Conservation (phyloP, 495 filamentous ascomycete genomes). For the Aspergillus sclerotiicarbonarius region DNA sequence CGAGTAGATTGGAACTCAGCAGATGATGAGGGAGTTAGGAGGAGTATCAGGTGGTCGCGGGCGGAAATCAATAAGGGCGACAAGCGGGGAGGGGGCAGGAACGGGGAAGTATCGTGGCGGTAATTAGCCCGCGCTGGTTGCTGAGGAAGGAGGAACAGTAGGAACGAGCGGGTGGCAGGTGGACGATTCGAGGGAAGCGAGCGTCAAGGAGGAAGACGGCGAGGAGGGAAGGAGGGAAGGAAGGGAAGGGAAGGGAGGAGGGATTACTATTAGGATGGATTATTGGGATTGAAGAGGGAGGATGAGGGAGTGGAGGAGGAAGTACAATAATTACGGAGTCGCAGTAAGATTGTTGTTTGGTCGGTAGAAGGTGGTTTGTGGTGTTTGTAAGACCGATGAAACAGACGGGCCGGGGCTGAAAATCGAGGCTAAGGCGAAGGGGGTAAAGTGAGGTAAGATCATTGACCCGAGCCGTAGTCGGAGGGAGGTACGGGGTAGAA, state of each 20-base stretch:
- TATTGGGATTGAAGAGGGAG: neutral
- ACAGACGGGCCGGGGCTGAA: neutral
- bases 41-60: conserved; percentile 1
- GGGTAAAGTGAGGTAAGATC: neutral
- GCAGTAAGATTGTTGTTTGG: neutral
- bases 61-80: conserved; percentile 16
- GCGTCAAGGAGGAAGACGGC: conserved; percentile 7
- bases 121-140: neutral
- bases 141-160: conserved; percentile 35
- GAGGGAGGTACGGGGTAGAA: too few relatives aligned
- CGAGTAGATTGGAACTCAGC: neutral
- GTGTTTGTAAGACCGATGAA: neutral
- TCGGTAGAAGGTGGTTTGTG: neutral
- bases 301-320: too few relatives aligned
- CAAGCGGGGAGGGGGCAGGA: conserved; percentile 19
- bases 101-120: conserved; percentile 14
- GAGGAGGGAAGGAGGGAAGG: conserved; percentile 1
- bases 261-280: neutral
- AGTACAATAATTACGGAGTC: neutral
- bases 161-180: conserved; percentile 31
- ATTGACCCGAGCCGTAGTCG: neutral
- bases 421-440: neutral
- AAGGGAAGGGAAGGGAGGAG: neutral
- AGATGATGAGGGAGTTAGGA: neutral
- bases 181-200: conserved; percentile 27